phyloP scores from a whole-genome alignment of 768 basidiomycete genomes.

The Phallus indusiatus region DNA sequence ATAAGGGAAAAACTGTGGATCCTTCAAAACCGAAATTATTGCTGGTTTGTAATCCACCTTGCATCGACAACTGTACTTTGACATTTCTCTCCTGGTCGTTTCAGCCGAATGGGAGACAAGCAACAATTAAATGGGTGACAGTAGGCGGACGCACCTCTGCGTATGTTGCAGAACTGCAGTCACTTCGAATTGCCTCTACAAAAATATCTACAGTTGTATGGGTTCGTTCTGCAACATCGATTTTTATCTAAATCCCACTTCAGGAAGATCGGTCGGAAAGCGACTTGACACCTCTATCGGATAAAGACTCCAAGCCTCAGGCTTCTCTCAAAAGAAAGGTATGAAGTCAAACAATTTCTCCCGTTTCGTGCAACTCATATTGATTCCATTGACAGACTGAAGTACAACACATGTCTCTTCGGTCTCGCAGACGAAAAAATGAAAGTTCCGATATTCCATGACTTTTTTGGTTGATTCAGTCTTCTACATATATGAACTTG shows the following conservation, averaged over 20 bases:
- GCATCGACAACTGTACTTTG: slow-evolving; percentile 18
- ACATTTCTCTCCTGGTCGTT: not conserved
- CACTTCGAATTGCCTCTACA: slow-evolving; percentile 10
- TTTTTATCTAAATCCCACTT: not conserved
- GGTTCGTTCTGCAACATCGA: not conserved
- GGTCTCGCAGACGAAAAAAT: no score
- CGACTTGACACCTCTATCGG: not conserved
- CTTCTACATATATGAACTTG: no score
- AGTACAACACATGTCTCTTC: no score
- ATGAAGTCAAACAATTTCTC: not conserved
- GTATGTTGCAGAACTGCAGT: slow-evolving; percentile 55
- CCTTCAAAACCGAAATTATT: slow-evolving; percentile 20
- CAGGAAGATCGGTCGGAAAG: not conserved
- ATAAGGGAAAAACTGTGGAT: slow-evolving; percentile 43
- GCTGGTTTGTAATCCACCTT: slow-evolving; percentile 24
- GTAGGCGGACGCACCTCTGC: slow-evolving; percentile 75
- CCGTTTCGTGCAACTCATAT: no score
- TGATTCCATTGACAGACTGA: no score
- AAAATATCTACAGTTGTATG: not conserved
- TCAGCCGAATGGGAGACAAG: slow-evolving; percentile 60
- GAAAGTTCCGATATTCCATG: no score
- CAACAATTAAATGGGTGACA: slow-evolving; percentile 64
- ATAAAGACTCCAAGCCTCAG: not conserved
- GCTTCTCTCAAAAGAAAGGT: slow-evolving; percentile 1
- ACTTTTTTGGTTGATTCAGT: no score